Percentiles rank a stretch among this genome's conserved stretches.
Evolutionary conservation across 768 basidiomycete genomes (phyloP).

Genomic region (Phlegmacium glaucopus): DNA sequence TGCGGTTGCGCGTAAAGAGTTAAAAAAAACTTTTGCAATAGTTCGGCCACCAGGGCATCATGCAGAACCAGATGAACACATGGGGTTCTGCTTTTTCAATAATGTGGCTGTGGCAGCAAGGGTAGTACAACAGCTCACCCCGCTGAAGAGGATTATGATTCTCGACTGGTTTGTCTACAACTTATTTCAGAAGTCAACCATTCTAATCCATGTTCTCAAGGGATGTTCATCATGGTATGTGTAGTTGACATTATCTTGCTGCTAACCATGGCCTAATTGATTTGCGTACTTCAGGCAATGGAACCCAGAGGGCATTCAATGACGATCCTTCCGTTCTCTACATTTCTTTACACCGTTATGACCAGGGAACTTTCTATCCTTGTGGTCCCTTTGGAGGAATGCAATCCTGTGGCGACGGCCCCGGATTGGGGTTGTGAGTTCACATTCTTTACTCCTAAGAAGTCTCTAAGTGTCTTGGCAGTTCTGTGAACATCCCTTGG

Average conservation of each 20-base stretch:
- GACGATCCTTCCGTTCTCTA: slow-evolving; percentile 91
- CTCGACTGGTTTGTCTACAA: slow-evolving; percentile 79
- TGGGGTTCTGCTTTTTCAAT: slow-evolving; percentile 99
- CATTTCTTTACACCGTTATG: slow-evolving; percentile 93
- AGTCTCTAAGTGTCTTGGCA: slow-evolving; percentile 27
- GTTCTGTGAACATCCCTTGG: slow-evolving; percentile 97
- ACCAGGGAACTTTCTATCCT: slow-evolving; percentile 90
- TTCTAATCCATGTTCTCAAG: slow-evolving; percentile 34
- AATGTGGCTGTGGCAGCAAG: slow-evolving; percentile 93
- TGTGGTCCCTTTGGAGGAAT: slow-evolving; percentile 87
- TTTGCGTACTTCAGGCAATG: slow-evolving; percentile 66
- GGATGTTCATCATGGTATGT: slow-evolving; percentile 92
- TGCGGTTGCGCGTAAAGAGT: slow-evolving; percentile 74
- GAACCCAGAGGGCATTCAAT: slow-evolving; percentile 94
- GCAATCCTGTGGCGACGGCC: slow-evolving; percentile 81
- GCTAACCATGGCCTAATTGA: slow-evolving; percentile 5
- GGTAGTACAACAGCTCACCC: slow-evolving; percentile 69
- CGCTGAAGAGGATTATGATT: slow-evolving; percentile 81
- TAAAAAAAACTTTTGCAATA: slow-evolving; percentile 90
- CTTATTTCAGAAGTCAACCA: neutral
- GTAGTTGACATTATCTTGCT: neutral
- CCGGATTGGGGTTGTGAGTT: slow-evolving; percentile 82
- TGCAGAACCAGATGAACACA: slow-evolving; percentile 95
- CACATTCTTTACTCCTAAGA: neutral
- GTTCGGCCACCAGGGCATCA: slow-evolving; percentile 98